Evolutionary conservation across 2,329 filamentous ascomycete species (phyloP).

Genomic region (Acarospora socialis): DNA sequence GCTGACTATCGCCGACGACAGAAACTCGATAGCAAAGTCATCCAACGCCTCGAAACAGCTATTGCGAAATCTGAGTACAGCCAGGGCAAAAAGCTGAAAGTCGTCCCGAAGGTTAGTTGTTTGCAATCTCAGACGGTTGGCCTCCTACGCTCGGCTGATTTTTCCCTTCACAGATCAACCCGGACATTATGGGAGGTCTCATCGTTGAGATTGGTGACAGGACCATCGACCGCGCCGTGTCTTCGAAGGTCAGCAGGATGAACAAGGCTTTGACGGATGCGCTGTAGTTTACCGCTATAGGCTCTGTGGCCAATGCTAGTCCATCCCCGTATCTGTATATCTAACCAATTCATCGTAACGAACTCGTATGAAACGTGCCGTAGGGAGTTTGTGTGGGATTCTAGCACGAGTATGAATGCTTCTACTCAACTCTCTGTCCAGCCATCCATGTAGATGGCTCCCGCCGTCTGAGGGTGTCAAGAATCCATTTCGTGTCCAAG

Average conservation of each 20-base stretch:
- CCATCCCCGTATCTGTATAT: no score
- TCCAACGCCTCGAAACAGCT: slow-evolving; percentile 72
- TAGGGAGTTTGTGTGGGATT: no score
- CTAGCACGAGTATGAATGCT: no score
- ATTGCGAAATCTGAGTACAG: slow-evolving; percentile 81
- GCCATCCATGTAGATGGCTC: no score
- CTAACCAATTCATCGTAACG: no score
- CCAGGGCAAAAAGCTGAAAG: slow-evolving; percentile 94
- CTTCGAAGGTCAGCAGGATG: slow-evolving; percentile 88
- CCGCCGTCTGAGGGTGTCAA: no score
- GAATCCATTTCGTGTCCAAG: no score
- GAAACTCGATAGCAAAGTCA: slow-evolving; percentile 76
- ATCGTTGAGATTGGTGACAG: slow-evolving; percentile 94
- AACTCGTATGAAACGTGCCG: no score
- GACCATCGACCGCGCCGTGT: slow-evolving; percentile 94
- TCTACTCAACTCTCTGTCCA: no score
- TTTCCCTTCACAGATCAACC: slow-evolving; percentile 53
- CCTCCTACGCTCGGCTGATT: background rate
- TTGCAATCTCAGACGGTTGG: background rate
- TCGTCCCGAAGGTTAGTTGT: slow-evolving; percentile 62
- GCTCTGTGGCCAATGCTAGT: no score
- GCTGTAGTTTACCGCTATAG: slow-evolving; percentile 91
- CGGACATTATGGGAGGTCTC: slow-evolving; percentile 85
- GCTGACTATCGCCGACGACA: slow-evolving; percentile 22
- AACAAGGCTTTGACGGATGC: slow-evolving; percentile 97